Evolutionary conservation across 148 eudicot genomes (phyloP).

Genomic region (Vaccinium darrowii): DNA sequence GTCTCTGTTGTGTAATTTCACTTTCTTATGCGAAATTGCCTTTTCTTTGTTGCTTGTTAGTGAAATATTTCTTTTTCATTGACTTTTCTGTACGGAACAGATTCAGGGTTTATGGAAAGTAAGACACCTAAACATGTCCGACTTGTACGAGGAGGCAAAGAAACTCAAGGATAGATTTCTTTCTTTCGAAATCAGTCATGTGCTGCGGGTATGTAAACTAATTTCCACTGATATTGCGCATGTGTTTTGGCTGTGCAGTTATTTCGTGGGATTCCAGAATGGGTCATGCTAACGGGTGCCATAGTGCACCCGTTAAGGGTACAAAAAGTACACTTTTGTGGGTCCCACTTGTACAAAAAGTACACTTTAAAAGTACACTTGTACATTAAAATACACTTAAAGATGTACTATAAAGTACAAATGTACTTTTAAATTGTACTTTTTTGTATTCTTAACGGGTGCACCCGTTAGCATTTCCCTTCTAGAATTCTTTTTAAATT

Average conservation of each 20-base stretch:
- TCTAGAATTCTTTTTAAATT: neutral
- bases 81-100: constrained; percentile 34
- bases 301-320: too few species aligned
- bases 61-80: neutral
- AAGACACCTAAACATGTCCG: constrained; percentile 47
- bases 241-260: neutral
- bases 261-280: neutral
- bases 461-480: too few species aligned
- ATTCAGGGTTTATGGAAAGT: constrained; percentile 76
- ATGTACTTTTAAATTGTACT: too few species aligned
- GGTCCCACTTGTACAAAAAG: too few species aligned
- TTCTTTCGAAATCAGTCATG: constrained; percentile 68
- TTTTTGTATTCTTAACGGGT: too few species aligned
- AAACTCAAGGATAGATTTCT: constrained; percentile 59
- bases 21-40: neutral
- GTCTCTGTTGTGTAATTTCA: neutral
- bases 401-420: too few species aligned
- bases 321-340: too few species aligned
- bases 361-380: too few species aligned
- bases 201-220: constrained; percentile 57
- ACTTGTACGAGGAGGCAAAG: constrained; percentile 61
- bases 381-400: too few species aligned
- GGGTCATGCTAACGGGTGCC: too few species aligned
- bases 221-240: neutral
- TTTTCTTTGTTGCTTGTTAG: constrained; percentile 1